These are phyloP conservation scores for Parastagonospora nodorum DNA, from an alignment of 2,329 filamentous ascomycete genomes.

Conservation along the genomic window DNA sequence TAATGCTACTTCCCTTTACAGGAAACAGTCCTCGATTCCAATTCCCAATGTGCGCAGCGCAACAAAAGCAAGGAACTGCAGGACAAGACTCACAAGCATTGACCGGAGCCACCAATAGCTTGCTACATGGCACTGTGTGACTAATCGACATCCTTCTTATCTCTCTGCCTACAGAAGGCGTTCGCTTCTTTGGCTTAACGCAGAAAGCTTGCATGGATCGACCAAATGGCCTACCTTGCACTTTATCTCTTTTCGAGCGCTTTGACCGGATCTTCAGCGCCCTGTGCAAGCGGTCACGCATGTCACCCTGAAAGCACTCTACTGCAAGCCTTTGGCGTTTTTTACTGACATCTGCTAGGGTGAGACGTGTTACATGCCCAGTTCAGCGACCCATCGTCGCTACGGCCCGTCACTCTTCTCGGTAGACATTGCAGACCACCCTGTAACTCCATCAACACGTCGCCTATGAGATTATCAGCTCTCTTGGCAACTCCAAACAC, in stretches of 20 bases:
- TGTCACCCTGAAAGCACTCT: not conserved
- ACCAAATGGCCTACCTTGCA: not conserved
- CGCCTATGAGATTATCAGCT: too few species aligned
- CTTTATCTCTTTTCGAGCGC: not conserved
- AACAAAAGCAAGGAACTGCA: not conserved
- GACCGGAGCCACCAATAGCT: not conserved
- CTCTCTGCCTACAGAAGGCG: not conserved
- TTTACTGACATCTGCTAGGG: not conserved
- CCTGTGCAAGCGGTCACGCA: not conserved
- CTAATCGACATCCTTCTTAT: conserved; percentile 2
- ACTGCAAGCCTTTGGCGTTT: not conserved
- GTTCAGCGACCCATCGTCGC: not conserved
- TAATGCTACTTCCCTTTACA: not conserved
- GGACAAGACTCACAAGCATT: not conserved
- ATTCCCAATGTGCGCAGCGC: not conserved
- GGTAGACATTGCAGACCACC: too few species aligned
- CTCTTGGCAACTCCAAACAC: too few species aligned
- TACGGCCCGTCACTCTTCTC: too few species aligned
- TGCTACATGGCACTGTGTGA: not conserved
- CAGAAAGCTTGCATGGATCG: conserved; percentile 1
- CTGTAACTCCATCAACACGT: too few species aligned
- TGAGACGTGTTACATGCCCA: not conserved
- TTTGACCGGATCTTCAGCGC: not conserved
- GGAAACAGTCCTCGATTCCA: not conserved
- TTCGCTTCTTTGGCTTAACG: not conserved